A percentile compares a stretch with the other conserved stretches of the same genome.
Conservation (phyloP, 768 basidiomycete genomes). For the Tylopilus rubrobrunneus region DNA sequence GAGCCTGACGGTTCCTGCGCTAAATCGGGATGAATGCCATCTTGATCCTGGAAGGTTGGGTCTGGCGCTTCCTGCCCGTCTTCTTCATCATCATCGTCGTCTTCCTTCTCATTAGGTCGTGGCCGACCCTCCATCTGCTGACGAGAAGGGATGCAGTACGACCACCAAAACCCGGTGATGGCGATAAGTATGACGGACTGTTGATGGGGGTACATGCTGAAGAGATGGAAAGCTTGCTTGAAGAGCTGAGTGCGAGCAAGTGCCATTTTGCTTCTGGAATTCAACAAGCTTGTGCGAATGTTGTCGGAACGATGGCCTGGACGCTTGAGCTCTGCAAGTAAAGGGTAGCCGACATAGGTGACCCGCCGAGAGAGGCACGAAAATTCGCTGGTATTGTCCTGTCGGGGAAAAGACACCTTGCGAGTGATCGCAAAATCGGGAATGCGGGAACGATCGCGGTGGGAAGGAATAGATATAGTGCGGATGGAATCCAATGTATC, state of each 20-base stretch:
- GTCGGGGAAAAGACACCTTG: not conserved
- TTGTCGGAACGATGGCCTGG: not conserved
- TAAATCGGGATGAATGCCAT: not conserved
- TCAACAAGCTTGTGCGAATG: not conserved
- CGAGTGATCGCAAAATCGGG: not conserved
- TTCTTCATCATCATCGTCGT: not conserved
- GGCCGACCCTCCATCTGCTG: not conserved
- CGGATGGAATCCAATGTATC: not conserved
- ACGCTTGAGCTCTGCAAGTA: not conserved
- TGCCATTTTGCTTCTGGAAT: not conserved
- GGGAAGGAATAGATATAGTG: not conserved
- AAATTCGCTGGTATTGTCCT: not conserved
- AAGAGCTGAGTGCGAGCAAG: not conserved
- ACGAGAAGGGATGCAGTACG: not conserved
- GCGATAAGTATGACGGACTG: not conserved
- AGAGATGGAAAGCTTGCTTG: not conserved
- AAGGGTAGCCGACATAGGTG: not conserved
- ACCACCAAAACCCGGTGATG: not conserved
- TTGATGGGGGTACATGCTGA: not conserved
- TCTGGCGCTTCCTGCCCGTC: not conserved
- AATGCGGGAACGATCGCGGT: not conserved
- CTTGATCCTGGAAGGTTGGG: not conserved
- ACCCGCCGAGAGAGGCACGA: not conserved
- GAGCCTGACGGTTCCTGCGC: not conserved
- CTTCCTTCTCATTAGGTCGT: not conserved